A percentile compares a stretch with the other conserved stretches of the same genome.
phyloP scores from a whole-genome alignment of 768 basidiomycete species.

The Termitomyces sp. region DNA sequence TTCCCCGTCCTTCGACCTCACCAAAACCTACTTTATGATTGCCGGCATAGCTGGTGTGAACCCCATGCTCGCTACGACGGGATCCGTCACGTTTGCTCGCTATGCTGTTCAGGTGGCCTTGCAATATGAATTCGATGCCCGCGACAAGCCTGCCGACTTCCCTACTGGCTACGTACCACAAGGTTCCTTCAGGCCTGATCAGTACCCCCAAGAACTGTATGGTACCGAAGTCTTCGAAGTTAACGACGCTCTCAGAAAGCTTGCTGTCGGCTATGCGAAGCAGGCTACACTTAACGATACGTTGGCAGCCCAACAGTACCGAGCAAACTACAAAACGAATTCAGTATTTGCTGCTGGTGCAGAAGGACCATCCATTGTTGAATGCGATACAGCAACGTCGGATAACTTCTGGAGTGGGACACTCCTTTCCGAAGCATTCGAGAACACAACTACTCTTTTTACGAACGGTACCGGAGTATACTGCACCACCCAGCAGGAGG shows the following conservation, averaged over 20 bases:
- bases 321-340: slow-evolving; percentile 1
- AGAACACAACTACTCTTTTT: slow-evolving; percentile 10
- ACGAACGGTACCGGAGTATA: slow-evolving; percentile 11
- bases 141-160: slow-evolving; percentile 10
- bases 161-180: slow-evolving; percentile 11
- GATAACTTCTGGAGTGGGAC: slow-evolving; percentile 10
- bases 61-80: slow-evolving; percentile 7
- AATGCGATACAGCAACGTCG: slow-evolving; percentile 10
- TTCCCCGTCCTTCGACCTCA: slow-evolving; percentile 8
- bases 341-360: slow-evolving; percentile 6
- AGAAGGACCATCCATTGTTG: slow-evolving; percentile 7
- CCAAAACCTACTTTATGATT: slow-evolving; percentile 9
- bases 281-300: slow-evolving; percentile 10
- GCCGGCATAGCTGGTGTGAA: slow-evolving; percentile 11
- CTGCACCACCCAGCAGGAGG: slow-evolving; percentile 13
- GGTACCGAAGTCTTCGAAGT: slow-evolving; percentile 14
- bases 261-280: slow-evolving; percentile 7
- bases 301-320: slow-evolving; percentile 1
- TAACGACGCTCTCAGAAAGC: slow-evolving; percentile 6
- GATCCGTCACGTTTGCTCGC: slow-evolving; percentile 13
- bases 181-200: slow-evolving; percentile 5
- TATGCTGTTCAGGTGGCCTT: slow-evolving; percentile 11
- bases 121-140: slow-evolving; percentile 12
- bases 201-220: slow-evolving; percentile 8
- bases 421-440: slow-evolving; percentile 12